Percentiles rank a stretch among this genome's conserved stretches.
These are phyloP conservation scores for Trypanosoma boissoni DNA, from an alignment of 208 protist genomes.

Conservation along the genomic window DNA sequence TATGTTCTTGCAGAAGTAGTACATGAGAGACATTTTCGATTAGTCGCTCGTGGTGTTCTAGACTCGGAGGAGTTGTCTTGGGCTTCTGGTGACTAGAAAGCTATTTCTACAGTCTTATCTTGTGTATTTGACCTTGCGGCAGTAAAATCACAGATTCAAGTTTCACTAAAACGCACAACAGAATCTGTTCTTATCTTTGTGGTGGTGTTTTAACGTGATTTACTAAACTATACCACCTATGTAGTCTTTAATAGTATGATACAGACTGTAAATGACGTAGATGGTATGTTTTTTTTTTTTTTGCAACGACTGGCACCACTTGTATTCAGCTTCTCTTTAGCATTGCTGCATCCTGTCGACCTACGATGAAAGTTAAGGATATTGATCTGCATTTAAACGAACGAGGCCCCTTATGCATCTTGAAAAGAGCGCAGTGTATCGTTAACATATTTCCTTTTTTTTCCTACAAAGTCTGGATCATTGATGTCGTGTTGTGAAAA, in stretches of 20 bases:
- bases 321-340: slow-evolving; percentile 49
- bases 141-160: slow-evolving; percentile 55
- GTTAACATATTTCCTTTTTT: slow-evolving; percentile 58
- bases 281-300: slow-evolving; percentile 42
- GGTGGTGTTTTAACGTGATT: slow-evolving; percentile 51
- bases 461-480: slow-evolving; percentile 57
- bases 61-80: slow-evolving; percentile 46
- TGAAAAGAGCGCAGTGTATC: slow-evolving; percentile 72
- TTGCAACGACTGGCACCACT: slow-evolving; percentile 39
- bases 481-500: slow-evolving; percentile 59
- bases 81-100: slow-evolving; percentile 46
- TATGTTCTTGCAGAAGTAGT: slow-evolving; percentile 52
- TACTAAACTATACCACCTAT: slow-evolving; percentile 26
- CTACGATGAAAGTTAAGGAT: slow-evolving; percentile 25
- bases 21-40: slow-evolving; percentile 37
- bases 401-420: slow-evolving; percentile 49
- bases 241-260: slow-evolving; percentile 28
- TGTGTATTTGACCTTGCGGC: slow-evolving; percentile 43
- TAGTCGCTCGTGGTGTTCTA: slow-evolving; percentile 53
- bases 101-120: slow-evolving; percentile 35
- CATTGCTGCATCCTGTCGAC: slow-evolving; percentile 36
- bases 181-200: slow-evolving; percentile 53
- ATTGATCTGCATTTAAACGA: slow-evolving; percentile 26
- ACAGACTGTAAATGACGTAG: slow-evolving; percentile 44
- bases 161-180: slow-evolving; percentile 48